Conservation (phyloP, 2,329 filamentous ascomycete species). For the Paecilomyces niveus region DNA sequence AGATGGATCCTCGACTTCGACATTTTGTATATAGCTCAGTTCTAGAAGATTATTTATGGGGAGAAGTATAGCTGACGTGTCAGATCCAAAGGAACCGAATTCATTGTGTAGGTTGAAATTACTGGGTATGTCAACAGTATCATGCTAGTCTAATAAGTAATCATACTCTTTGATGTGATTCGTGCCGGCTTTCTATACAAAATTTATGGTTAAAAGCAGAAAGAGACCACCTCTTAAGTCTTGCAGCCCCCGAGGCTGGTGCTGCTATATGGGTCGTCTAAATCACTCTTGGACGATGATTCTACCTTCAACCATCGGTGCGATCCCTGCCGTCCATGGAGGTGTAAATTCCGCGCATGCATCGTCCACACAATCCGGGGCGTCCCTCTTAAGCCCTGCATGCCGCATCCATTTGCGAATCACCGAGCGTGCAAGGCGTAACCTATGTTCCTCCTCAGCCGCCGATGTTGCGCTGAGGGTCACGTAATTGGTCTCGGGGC, state of each 20-base stretch:
- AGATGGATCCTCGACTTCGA: too few relatives aligned
- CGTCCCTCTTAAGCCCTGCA: conserved; percentile 53
- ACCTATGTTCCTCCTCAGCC: conserved; percentile 48
- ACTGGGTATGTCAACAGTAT: too few relatives aligned
- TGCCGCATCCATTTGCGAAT: conserved; percentile 66
- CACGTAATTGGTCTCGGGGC: conserved; percentile 28
- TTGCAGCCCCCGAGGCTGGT: background rate
- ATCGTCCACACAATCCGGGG: conserved; percentile 46
- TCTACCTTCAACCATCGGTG: conserved; percentile 68
- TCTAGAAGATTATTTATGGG: too few relatives aligned
- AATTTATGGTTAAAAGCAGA: background rate
- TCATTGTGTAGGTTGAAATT: too few relatives aligned
- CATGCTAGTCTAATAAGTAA: too few relatives aligned
- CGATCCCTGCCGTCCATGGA: conserved; percentile 74
- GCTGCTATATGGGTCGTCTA: background rate
- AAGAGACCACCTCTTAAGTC: background rate
- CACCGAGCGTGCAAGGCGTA: conserved; percentile 61
- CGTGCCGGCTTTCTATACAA: too few relatives aligned
- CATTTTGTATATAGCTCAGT: too few relatives aligned
- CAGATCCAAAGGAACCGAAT: too few relatives aligned
- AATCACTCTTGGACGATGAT: conserved; percentile 40
- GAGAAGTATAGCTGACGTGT: too few relatives aligned
- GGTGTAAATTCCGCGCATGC: conserved; percentile 54
- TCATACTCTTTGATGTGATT: too few relatives aligned
- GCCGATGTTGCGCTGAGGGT: conserved; percentile 31